Evolutionary conservation across 371 early-diverging fungal species (phyloP).

Genomic region (Lichtheimia corymbifera): DNA sequence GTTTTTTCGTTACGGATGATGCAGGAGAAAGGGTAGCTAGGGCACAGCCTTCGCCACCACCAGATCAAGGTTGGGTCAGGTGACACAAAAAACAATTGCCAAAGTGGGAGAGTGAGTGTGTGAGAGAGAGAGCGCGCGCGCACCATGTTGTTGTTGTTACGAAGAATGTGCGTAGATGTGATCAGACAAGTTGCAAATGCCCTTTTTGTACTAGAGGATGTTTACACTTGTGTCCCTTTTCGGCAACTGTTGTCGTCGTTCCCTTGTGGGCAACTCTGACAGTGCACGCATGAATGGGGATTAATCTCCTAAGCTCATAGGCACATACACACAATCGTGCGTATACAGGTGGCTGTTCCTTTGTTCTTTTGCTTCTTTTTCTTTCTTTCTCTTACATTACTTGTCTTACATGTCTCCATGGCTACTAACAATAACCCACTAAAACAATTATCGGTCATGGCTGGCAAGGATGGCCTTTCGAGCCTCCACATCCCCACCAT

Average conservation of each 20-base stretch:
- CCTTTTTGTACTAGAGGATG: not conserved
- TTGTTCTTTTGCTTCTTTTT: constrained; percentile 6
- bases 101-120: no score
- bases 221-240: not conserved
- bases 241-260: constrained; percentile 5
- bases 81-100: no score
- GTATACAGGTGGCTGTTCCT: not conserved
- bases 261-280: not conserved
- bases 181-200: not conserved
- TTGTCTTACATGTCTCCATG: constrained; percentile 5
- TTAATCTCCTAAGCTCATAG: not conserved
- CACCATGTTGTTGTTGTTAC: no score
- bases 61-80: no score
- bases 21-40: no score
- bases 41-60: no score
- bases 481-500: constrained; percentile 41
- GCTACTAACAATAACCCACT: constrained; percentile 42
- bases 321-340: not conserved
- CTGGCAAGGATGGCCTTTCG: constrained; percentile 42
- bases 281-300: not conserved
- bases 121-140: no score
- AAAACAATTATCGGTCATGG: constrained; percentile 47
- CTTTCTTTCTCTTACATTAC: not conserved
- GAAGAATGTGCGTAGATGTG: not conserved
- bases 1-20: no score